A percentile compares a stretch with the other conserved stretches of the same genome.
Conservation (phyloP, 2,329 filamentous ascomycete species). For the Bimuria novae-zelandiae region DNA sequence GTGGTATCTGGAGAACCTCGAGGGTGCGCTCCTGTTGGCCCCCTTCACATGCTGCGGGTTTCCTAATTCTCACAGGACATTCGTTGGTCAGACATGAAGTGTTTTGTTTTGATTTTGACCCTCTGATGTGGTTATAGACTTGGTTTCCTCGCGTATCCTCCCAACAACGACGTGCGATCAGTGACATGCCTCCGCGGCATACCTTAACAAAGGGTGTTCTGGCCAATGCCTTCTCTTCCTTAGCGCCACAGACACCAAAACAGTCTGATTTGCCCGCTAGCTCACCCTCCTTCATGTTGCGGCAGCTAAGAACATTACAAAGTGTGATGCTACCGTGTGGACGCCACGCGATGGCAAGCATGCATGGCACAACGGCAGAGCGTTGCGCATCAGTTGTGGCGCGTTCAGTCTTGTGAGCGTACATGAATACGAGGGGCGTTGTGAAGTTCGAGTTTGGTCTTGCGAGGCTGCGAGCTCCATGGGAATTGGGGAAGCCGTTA, state of each 20-base stretch:
- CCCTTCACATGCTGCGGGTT: background rate
- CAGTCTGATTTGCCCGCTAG: background rate
- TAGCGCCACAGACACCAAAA: background rate
- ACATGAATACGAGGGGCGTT: background rate
- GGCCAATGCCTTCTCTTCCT: background rate
- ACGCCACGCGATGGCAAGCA: background rate
- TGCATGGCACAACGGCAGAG: background rate
- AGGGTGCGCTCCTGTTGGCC: background rate
- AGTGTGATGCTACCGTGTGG: conserved; percentile 3
- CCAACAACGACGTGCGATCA: background rate
- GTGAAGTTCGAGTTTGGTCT: background rate
- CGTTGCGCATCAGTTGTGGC: background rate
- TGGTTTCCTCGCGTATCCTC: background rate
- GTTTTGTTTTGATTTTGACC: background rate
- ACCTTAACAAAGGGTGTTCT: background rate
- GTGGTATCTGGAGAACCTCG: conserved; percentile 39
- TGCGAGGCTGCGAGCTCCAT: background rate
- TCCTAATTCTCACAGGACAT: too few species aligned
- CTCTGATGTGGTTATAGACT: background rate
- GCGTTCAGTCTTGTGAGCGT: background rate
- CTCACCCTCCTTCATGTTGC: conserved; percentile 1
- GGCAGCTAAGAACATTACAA: background rate
- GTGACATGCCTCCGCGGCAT: background rate
- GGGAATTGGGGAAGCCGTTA: conserved; percentile 12
- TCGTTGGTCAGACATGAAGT: too few species aligned